Conservation (phyloP, 495 filamentous ascomycete species). For the Astrothelium macrocarpum region DNA sequence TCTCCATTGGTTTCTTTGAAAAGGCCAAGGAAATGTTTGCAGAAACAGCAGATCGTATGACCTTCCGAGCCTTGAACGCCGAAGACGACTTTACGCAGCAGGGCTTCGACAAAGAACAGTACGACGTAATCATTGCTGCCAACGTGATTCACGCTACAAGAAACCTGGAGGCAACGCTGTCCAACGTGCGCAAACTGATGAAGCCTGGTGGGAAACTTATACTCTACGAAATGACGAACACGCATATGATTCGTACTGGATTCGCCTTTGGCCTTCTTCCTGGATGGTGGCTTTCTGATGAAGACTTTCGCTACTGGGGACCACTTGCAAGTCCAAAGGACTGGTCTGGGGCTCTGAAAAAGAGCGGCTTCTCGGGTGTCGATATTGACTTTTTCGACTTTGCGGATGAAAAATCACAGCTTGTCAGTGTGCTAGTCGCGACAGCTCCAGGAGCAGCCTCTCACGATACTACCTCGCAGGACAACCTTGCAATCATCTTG, state of each 20-base stretch:
- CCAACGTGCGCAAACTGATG: slow-evolving; percentile 12
- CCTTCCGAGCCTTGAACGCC: slow-evolving; percentile 16
- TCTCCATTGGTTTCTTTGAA: slow-evolving; percentile 16
- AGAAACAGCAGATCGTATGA: slow-evolving; percentile 10
- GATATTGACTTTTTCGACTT: not conserved
- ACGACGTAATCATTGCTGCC: slow-evolving; percentile 19
- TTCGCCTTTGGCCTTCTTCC: slow-evolving; percentile 9
- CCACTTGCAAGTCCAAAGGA: not conserved
- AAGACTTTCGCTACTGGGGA: slow-evolving; percentile 1
- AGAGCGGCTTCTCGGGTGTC: slow-evolving; percentile 1
- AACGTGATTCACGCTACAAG: slow-evolving; percentile 16
- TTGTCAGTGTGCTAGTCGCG: slow-evolving; percentile 2
- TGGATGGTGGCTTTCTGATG: slow-evolving; percentile 10
- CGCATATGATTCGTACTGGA: not conserved
- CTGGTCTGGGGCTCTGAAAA: not conserved
- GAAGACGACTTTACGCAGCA: slow-evolving; percentile 17
- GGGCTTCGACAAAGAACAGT: slow-evolving; percentile 13
- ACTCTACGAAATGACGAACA: slow-evolving; percentile 10
- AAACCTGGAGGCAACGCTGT: slow-evolving; percentile 6
- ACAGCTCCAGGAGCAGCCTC: not conserved
- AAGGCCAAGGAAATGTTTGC: slow-evolving; percentile 4
- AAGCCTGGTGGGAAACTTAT: slow-evolving; percentile 20
- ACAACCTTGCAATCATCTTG: slow-evolving; percentile 1
- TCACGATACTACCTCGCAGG: not conserved
- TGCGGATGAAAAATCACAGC: not conserved